These are phyloP conservation scores for Trametes sp. DNA, from an alignment of 1,284 basidiomycete genomes.

Conservation along the genomic window DNA sequence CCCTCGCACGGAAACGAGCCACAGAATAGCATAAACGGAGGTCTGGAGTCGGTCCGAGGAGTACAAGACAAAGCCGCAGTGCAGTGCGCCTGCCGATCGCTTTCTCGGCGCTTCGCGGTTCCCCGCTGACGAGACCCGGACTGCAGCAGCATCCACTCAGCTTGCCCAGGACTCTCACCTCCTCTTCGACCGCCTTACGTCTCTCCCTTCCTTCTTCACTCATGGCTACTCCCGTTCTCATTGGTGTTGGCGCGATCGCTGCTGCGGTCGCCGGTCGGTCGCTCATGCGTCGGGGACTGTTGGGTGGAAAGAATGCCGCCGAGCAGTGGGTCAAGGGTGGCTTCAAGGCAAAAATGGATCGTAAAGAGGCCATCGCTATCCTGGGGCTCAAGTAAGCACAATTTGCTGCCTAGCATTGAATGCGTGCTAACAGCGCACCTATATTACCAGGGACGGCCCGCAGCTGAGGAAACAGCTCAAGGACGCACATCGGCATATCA, in stretches of 20 bases:
- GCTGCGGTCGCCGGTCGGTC: conserved; percentile 83
- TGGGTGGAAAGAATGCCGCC: conserved; percentile 66
- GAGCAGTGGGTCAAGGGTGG: conserved; percentile 94
- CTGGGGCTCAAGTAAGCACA: conserved; percentile 87
- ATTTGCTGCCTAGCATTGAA: conserved; percentile 21
- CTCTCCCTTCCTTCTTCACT: conserved; percentile 13
- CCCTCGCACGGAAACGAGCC: background rate
- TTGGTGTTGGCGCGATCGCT: conserved; percentile 83
- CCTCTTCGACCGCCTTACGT: background rate
- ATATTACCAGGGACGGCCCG: conserved; percentile 70
- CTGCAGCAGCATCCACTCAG: background rate
- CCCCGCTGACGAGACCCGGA: conserved; percentile 5
- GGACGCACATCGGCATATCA: conserved; percentile 91
- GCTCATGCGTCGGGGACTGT: conserved; percentile 63
- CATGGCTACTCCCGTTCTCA: conserved; percentile 79
- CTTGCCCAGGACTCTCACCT: conserved; percentile 17
- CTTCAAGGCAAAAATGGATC: conserved; percentile 96
- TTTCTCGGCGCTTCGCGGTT: conserved; percentile 4
- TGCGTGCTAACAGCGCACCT: background rate
- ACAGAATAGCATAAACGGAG: background rate
- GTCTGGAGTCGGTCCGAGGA: conserved; percentile 1
- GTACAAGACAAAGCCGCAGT: conserved; percentile 2
- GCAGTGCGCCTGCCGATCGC: background rate
- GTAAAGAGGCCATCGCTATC: conserved; percentile 90
- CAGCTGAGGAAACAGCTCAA: conserved; percentile 78